Conservation (phyloP, 2,329 filamentous ascomycete genomes). For the Claviceps africana region DNA sequence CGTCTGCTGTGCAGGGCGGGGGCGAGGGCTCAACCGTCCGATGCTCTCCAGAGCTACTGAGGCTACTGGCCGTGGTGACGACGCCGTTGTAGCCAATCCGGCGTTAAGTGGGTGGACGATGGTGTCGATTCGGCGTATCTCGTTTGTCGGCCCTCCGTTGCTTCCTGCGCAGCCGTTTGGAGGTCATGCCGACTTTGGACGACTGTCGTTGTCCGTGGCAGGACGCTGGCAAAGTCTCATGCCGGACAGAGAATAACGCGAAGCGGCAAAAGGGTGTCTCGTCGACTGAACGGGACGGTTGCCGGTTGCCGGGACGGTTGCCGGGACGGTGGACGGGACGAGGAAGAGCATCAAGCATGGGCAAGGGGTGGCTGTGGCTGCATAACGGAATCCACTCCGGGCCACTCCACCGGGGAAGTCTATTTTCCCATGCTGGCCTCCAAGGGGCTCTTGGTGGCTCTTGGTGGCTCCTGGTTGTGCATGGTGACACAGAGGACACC, state of each 20-base stretch:
- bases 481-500: background rate
- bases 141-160: background rate
- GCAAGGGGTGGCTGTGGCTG: conserved; percentile 1
- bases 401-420: background rate
- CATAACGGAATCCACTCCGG: conserved; percentile 2
- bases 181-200: background rate
- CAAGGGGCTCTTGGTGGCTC: background rate
- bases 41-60: background rate
- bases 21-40: background rate
- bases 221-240: background rate
- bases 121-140: background rate
- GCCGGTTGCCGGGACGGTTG: background rate
- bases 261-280: background rate
- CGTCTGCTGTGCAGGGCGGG: background rate
- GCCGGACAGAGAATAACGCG: background rate
- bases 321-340: background rate
- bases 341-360: background rate
- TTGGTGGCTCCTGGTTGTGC: background rate
- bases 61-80: background rate
- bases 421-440: background rate
- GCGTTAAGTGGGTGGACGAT: background rate
- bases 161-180: background rate
- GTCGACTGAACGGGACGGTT: too few relatives aligned
- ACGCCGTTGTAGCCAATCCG: background rate
- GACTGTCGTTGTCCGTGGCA: background rate